phyloP scores from a whole-genome alignment of 495 filamentous ascomycete species.

The Aspergillus wentii region DNA sequence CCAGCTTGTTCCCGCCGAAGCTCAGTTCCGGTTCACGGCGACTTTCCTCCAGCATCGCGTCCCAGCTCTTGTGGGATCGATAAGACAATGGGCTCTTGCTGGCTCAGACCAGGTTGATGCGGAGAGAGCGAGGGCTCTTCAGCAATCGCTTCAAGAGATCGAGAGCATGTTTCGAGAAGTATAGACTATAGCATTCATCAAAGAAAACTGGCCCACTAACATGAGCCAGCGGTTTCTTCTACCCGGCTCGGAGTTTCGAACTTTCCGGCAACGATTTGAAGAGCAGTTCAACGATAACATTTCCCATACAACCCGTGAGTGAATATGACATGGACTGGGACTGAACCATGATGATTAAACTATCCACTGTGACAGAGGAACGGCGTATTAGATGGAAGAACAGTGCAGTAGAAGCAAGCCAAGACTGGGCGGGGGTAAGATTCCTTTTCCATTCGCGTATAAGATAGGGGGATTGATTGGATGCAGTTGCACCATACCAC shows the following conservation, averaged over 20 bases:
- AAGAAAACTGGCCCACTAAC: not conserved
- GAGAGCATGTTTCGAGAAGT: conserved; percentile 4
- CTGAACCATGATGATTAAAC: too few relatives aligned
- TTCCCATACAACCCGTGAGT: conserved; percentile 6
- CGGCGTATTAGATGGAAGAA: conserved; percentile 5
- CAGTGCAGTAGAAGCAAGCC: conserved; percentile 7
- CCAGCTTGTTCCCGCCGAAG: conserved; percentile 23
- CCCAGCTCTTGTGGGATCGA: conserved; percentile 18
- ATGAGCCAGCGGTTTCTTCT: conserved; percentile 2
- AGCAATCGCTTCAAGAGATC: conserved; percentile 1
- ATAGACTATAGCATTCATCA: conserved; percentile 1
- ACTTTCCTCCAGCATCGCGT: conserved; percentile 17
- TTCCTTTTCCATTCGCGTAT: not conserved
- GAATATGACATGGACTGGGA: too few relatives aligned
- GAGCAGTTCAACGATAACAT: conserved; percentile 3
- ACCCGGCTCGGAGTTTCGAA: not conserved
- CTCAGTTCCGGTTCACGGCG: conserved; percentile 12
- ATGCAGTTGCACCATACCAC: conserved; percentile 18
- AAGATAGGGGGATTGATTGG: not conserved
- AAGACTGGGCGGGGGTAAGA: conserved; percentile 18
- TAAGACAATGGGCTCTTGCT: conserved; percentile 19
- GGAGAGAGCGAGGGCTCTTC: conserved; percentile 8
- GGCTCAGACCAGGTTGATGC: conserved; percentile 7
- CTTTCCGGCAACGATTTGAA: not conserved
- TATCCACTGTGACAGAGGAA: not conserved